These are phyloP conservation scores for Metschnikowia koreensis DNA, from an alignment of 805 yeast genomes.

Conservation along the genomic window DNA sequence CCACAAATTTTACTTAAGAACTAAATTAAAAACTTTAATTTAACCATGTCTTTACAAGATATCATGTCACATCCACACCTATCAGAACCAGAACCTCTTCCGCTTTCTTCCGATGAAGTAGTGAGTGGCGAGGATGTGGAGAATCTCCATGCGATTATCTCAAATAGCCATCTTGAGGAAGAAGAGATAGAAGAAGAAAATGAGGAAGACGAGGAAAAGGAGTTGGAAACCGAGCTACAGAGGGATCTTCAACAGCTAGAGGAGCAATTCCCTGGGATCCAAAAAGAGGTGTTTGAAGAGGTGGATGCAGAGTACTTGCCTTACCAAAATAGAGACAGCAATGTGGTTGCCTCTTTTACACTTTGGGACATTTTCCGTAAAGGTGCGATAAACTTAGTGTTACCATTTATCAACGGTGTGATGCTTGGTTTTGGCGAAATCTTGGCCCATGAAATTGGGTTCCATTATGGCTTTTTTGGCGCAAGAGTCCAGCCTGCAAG, in stretches of 20 bases:
- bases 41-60: neutral
- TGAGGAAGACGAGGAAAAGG: conserved; percentile 9
- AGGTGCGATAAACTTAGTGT: conserved; percentile 69
- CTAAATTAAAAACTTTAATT: no score
- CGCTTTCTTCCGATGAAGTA: conserved; percentile 31
- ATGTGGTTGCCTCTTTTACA: conserved; percentile 17
- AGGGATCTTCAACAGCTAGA: neutral
- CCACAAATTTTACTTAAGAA: no score
- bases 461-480: conserved; percentile 71
- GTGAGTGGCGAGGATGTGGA: conserved; percentile 28
- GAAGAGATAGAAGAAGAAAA: conserved; percentile 11
- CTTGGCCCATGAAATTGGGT: conserved; percentile 88
- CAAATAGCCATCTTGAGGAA: conserved; percentile 21
- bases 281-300: neutral
- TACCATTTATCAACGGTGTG: conserved; percentile 90
- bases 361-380: conserved; percentile 43
- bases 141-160: conserved; percentile 25
- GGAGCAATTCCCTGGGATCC: neutral
- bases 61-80: neutral
- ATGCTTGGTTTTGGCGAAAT: conserved; percentile 97
- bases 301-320: conserved; percentile 7
- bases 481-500: conserved; percentile 54
- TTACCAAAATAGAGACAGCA: conserved; percentile 1
- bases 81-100: conserved; percentile 2
- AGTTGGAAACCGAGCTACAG: conserved; percentile 1